Evolutionary conservation across 768 basidiomycete genomes (phyloP).

Genomic region (Boletus reticuloceps): DNA sequence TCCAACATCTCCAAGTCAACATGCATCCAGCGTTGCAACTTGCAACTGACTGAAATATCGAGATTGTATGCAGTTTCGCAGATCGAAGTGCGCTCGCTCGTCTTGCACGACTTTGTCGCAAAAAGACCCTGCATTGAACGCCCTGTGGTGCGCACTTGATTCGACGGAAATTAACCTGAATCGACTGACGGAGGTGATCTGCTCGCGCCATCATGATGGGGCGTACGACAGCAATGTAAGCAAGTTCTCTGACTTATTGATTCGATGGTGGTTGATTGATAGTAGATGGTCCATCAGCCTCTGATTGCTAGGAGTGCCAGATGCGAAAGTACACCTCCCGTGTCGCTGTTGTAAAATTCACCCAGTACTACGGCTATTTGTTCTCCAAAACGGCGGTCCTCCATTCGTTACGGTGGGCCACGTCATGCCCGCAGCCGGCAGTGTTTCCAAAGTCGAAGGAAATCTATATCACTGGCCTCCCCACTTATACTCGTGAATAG

Average conservation of each 20-base stretch:
- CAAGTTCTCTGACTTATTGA: background rate
- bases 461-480: background rate
- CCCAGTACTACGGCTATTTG: no score
- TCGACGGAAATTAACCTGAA: background rate
- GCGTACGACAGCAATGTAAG: background rate
- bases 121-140: background rate
- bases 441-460: background rate
- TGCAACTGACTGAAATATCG: background rate
- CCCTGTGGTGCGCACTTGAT: background rate
- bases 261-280: no score
- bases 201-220: no score
- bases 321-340: background rate
- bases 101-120: background rate
- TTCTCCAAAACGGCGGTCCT: no score
- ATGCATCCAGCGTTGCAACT: background rate
- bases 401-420: no score
- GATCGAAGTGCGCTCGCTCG: background rate
- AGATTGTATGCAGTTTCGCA: background rate
- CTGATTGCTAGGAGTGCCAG: background rate
- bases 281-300: background rate
- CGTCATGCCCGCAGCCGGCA: background rate
- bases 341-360: background rate
- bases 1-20: background rate
- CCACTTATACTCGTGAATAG: background rate
- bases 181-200: background rate